A percentile compares a stretch with the other conserved stretches of the same genome.
phyloP scores from a whole-genome alignment of 176 grass and related monocot species.

The Oryza glumipatula region DNA sequence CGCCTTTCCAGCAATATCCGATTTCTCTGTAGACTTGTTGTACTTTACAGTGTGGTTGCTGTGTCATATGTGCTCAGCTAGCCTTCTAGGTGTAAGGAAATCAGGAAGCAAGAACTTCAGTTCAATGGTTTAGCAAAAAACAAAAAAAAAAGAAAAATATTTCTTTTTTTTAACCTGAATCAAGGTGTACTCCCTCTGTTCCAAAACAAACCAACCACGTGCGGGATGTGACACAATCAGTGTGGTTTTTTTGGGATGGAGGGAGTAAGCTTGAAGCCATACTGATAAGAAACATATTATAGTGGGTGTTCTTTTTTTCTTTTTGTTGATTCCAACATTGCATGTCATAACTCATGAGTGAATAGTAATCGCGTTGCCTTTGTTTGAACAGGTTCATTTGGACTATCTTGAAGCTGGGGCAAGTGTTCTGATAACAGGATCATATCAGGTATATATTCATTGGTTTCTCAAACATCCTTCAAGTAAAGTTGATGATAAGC shows the following conservation, averaged over 20 bases:
- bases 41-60: not conserved
- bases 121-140: too few relatives aligned
- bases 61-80: not conserved
- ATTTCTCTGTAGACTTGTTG: not conserved
- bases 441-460: conserved; percentile 70
- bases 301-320: not conserved
- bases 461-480: conserved; percentile 7
- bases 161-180: not conserved
- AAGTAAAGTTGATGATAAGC: conserved; percentile 15
- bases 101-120: not conserved
- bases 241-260: too few relatives aligned
- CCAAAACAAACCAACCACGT: too few relatives aligned
- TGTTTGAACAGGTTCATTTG: conserved; percentile 70
- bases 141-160: too few relatives aligned
- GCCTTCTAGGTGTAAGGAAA: not conserved
- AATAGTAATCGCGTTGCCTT: conserved; percentile 35
- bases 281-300: not conserved
- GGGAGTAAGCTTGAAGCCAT: not conserved
- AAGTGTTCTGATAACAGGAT: conserved; percentile 76
- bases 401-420: conserved; percentile 87
- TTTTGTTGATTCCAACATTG: not conserved
- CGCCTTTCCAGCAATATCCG: too few relatives aligned
- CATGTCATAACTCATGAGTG: conserved; percentile 10
- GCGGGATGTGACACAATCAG: too few relatives aligned
- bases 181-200: not conserved